Base-by-base conservation (phyloP, 1,284 basidiomycete species). In the Rhodotorula sp. region DNA sequence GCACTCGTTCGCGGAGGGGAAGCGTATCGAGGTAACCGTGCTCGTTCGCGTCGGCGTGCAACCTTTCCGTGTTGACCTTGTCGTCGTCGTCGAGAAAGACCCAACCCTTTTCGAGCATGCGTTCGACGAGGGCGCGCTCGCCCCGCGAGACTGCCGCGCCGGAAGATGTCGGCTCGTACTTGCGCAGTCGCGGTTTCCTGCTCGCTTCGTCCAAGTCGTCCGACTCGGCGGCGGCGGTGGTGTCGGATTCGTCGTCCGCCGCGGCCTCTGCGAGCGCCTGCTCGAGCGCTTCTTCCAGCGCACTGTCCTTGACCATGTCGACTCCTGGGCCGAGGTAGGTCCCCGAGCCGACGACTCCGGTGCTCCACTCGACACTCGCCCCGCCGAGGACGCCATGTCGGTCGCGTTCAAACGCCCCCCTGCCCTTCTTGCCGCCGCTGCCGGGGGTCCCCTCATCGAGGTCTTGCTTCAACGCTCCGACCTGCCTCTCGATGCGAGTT, bases 81-180 rank as follows among this genome's bases (percentile, higher is more conserved):
- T 73, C 72, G 18, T 71, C 66, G 3, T 55, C 69, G 46, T 73
- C 71, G 57, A 72, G 64, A 58, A 58, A 72, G 17, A 60, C 33
- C 71, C 71, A 72, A 8, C 62, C 71, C 3, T 57, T 51, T 3
- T 64, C 58, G 58, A 69, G 48, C 17, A 72, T 72, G 45, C 59
- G 65, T 17, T 53, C 37, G 26, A 46, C n/a, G 20, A 72, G 61
- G 1, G 68, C 71, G 22, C 20, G 7, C 8, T 66, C 60, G 5
- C 57, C 61, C 0, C 48, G 46, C 1, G 54, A 33, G 6, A 49
- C 15, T 2, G 49, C 61, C 1, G 61, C 49, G 6, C 15, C 10
- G 49, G 49, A 44, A 10, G 37, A 26, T 3, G 46, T 22, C 6
- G 60, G 60, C 4, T n/a, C 20, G 37, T 42, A 42, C 37, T 42